Percentiles rank a stretch among this genome's conserved stretches.
Evolutionary conservation across 371 early-diverging fungal genomes (phyloP).

Genomic region (Phascolomyces articulosus): DNA sequence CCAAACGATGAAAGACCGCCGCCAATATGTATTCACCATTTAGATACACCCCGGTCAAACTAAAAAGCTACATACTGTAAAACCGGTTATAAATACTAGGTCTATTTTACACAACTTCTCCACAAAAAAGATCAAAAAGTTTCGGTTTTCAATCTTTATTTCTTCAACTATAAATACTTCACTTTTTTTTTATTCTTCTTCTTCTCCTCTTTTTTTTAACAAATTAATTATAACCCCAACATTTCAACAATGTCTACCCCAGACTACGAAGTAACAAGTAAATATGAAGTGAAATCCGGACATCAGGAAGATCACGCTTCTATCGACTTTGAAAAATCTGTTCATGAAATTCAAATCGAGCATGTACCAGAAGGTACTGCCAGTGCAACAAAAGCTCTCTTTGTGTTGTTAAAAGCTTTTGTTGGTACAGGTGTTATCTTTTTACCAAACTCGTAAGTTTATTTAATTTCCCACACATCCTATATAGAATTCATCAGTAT

Average conservation of each 20-base stretch:
- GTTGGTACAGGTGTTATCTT: constrained; percentile 76
- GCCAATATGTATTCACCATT: no score
- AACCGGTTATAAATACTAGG: constrained; percentile 7
- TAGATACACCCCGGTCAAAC: constrained; percentile 8
- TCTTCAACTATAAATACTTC: no score
- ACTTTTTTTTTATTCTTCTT: background rate
- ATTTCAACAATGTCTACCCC: constrained; percentile 5
- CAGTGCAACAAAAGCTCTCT: constrained; percentile 66
- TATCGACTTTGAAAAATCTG: constrained; percentile 21
- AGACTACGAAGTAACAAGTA: constrained; percentile 6
- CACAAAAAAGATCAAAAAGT: no score
- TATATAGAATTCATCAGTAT: background rate
- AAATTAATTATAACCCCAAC: background rate
- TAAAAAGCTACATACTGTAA: no score
- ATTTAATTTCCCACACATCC: background rate
- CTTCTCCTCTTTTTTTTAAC: background rate
- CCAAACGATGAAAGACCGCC: constrained; percentile 3
- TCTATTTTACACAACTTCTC: no score
- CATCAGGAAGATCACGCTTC: constrained; percentile 18
- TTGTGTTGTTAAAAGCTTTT: constrained; percentile 80
- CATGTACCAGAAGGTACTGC: constrained; percentile 48
- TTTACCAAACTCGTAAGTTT: constrained; percentile 64
- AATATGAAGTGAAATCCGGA: constrained; percentile 13
- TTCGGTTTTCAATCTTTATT: no score
- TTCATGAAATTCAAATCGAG: constrained; percentile 20